A percentile compares a stretch with the other conserved stretches of the same genome.
These are phyloP conservation scores for Phytophthora quininea DNA, from an alignment of 352 stramenopile genomes.

Conservation along the genomic window DNA sequence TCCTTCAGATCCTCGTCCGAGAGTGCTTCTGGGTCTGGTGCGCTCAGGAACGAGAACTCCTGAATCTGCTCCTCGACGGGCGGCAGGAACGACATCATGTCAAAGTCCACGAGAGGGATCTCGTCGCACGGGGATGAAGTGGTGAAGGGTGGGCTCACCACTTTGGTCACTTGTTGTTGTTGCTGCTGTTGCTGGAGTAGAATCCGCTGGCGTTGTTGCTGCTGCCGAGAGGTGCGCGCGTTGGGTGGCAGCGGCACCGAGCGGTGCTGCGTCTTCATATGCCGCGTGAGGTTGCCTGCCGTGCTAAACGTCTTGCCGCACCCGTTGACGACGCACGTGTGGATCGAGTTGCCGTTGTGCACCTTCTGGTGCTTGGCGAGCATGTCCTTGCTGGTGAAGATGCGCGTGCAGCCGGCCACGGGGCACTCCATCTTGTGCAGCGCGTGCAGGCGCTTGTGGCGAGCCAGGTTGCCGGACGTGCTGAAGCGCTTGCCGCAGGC, in stretches of 20 bases:
- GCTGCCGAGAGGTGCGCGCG: conserved; percentile 17
- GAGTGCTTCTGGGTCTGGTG: conserved; percentile 23
- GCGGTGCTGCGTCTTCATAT: conserved; percentile 69
- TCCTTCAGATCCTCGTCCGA: conserved; percentile 51
- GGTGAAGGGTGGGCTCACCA: conserved; percentile 14
- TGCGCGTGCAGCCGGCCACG: conserved; percentile 48
- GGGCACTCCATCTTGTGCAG: conserved; percentile 66
- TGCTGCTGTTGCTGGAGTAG: conserved; percentile 12
- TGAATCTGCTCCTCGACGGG: conserved; percentile 30
- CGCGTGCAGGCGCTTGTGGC: conserved; percentile 72
- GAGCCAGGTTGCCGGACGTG: conserved; percentile 61
- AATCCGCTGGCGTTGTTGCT: conserved; percentile 18
- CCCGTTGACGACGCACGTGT: conserved; percentile 53
- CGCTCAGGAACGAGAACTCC: conserved; percentile 33
- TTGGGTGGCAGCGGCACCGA: conserved; percentile 21
- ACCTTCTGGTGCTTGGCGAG: conserved; percentile 62
- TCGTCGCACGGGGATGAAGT: conserved; percentile 38
- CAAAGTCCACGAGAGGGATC: conserved; percentile 41
- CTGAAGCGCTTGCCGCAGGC: conserved; percentile 62
- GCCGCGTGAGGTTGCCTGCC: conserved; percentile 61
- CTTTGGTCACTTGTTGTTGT: conserved; percentile 23
- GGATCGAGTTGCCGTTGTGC: conserved; percentile 56
- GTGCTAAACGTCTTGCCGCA: conserved; percentile 73
- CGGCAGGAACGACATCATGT: conserved; percentile 45
- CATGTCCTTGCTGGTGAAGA: conserved; percentile 67